Percentiles rank a stretch among this genome's conserved stretches.
Evolutionary conservation across 2,329 filamentous ascomycete genomes (phyloP).

Genomic region (Hymenotorrendiella dingleyae): DNA sequence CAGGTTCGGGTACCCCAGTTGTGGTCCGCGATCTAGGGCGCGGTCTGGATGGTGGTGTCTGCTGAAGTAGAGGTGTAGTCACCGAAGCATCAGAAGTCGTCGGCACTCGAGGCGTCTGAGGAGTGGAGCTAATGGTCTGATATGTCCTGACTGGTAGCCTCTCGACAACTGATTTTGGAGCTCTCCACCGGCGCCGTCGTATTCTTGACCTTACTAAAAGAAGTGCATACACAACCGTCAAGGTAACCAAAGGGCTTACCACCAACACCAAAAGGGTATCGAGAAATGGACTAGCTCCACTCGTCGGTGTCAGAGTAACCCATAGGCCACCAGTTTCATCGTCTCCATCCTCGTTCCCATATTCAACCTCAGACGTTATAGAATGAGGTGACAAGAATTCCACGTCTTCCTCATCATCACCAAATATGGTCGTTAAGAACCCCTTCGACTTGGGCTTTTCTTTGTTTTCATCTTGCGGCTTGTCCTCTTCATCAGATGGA

Average conservation of each 20-base stretch:
- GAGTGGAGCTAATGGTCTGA: constrained; percentile 68
- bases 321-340: constrained; percentile 72
- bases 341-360: constrained; percentile 28
- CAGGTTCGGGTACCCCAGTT: constrained; percentile 51
- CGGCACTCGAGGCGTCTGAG: constrained; percentile 51
- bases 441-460: constrained; percentile 30
- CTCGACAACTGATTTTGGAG: constrained; percentile 95
- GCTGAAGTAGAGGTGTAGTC: constrained; percentile 73
- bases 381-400: constrained; percentile 23
- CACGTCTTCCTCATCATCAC: constrained; percentile 37
- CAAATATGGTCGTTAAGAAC: constrained; percentile 46
- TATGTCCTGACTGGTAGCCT: constrained; percentile 93
- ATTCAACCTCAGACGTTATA: constrained; percentile 10
- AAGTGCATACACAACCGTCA: constrained; percentile 88
- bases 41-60: constrained; percentile 42
- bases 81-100: constrained; percentile 62
- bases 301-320: constrained; percentile 93
- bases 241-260: constrained; percentile 83
- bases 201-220: constrained; percentile 84
- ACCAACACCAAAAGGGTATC: constrained; percentile 96
- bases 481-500: constrained; percentile 20
- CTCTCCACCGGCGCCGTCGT: constrained; percentile 83
- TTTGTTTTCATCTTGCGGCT: constrained; percentile 22
- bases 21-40: constrained; percentile 61
- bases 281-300: constrained; percentile 86